Conservation (phyloP, 352 stramenopile species). For the Globisporangium emineosum region DNA sequence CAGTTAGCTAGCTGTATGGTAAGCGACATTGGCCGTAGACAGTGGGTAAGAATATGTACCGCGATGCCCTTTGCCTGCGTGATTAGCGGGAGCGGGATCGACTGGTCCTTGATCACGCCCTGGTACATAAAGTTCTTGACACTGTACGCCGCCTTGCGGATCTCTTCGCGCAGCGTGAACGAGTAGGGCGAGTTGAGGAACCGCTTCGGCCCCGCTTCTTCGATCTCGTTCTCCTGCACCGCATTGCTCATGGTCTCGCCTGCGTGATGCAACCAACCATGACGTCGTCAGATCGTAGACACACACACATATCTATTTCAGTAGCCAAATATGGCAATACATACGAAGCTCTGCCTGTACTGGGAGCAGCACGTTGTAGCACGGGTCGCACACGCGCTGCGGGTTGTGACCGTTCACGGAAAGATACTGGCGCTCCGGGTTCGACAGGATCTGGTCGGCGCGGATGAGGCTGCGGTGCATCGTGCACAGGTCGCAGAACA, state of each 20-base stretch:
- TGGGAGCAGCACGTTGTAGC: slow-evolving; percentile 49
- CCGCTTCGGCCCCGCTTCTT: slow-evolving; percentile 55
- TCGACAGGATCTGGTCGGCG: slow-evolving; percentile 69
- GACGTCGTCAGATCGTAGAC: background rate
- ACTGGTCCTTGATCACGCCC: slow-evolving; percentile 88
- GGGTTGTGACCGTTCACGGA: slow-evolving; percentile 79
- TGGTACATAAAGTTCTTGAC: slow-evolving; percentile 91
- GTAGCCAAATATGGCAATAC: slow-evolving; percentile 10
- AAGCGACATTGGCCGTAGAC: background rate
- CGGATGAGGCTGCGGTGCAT: slow-evolving; percentile 65
- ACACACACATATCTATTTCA: background rate
- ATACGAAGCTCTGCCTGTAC: slow-evolving; percentile 69
- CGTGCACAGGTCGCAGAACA: slow-evolving; percentile 81
- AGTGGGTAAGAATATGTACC: slow-evolving; percentile 25
- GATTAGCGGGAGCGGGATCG: slow-evolving; percentile 86
- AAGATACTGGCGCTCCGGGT: slow-evolving; percentile 71
- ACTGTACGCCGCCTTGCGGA: slow-evolving; percentile 92
- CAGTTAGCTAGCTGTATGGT: background rate
- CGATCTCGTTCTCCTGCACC: slow-evolving; percentile 70
- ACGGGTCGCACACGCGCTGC: slow-evolving; percentile 81
- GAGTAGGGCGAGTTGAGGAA: slow-evolving; percentile 86
- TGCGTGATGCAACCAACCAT: slow-evolving; percentile 16
- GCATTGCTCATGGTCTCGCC: slow-evolving; percentile 76
- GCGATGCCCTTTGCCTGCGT: slow-evolving; percentile 89
- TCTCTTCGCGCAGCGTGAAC: slow-evolving; percentile 89